Conservation (phyloP, 129 eudicot genomes). For the Lactuca saligna region DNA sequence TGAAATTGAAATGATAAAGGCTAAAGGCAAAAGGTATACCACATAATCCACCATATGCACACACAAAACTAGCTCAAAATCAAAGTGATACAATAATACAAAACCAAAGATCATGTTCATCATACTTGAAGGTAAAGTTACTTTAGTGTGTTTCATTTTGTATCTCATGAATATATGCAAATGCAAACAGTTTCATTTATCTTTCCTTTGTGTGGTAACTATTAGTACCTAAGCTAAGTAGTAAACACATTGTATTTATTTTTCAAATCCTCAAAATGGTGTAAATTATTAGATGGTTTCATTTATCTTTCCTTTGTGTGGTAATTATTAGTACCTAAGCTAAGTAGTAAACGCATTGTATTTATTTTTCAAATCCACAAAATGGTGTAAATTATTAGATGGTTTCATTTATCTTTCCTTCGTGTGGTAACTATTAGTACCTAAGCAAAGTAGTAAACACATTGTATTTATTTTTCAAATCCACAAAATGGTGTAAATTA, state of each 20-base stretch:
- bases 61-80: not conserved
- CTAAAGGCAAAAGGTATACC: not conserved
- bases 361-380: not conserved
- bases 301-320: not conserved
- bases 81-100: not conserved
- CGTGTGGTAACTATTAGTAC: not conserved
- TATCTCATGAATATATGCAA: conserved; percentile 7
- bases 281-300: not conserved
- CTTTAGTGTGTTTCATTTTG: conserved; percentile 4
- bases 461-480: not conserved
- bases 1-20: not conserved
- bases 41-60: conserved; percentile 4
- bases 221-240: not conserved
- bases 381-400: conserved; percentile 4
- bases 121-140: not conserved
- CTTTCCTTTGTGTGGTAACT: not conserved
- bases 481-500: not conserved
- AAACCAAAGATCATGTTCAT: not conserved
- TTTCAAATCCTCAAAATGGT: not conserved
- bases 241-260: not conserved
- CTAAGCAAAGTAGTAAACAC: not conserved
- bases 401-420: not conserved
- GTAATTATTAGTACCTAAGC: not conserved
- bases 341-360: not conserved
- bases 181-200: not conserved